phyloP scores from a whole-genome alignment of 768 basidiomycete species.

The Podaxis pistillaris region DNA sequence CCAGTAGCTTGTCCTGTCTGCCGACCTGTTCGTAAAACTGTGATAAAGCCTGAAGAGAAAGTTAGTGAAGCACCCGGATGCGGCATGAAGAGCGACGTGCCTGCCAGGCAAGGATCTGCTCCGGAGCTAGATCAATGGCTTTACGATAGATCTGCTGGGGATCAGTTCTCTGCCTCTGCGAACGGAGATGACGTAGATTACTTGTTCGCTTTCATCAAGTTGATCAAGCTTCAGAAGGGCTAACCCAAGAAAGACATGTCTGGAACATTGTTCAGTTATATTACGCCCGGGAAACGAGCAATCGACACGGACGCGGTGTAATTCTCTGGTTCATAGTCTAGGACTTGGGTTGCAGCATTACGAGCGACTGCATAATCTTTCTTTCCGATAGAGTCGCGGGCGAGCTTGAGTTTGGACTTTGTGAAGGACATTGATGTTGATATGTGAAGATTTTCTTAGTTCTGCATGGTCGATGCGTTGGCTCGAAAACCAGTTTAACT shows the following conservation, averaged over 20 bases:
- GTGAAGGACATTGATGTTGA: constrained; percentile 41
- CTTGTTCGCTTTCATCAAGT: constrained; percentile 78
- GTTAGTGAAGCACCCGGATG: constrained; percentile 9
- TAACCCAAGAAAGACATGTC: constrained; percentile 83
- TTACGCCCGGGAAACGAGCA: background rate
- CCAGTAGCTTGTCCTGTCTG: constrained; percentile 56
- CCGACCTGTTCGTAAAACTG: constrained; percentile 67
- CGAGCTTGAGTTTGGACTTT: constrained; percentile 76
- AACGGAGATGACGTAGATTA: constrained; percentile 36
- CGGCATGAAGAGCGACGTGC: constrained; percentile 36
- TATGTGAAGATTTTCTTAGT: background rate
- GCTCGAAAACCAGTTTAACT: background rate
- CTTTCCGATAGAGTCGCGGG: constrained; percentile 71
- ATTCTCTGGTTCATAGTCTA: constrained; percentile 77
- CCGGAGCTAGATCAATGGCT: constrained; percentile 68
- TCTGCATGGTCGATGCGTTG: background rate
- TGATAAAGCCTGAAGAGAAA: constrained; percentile 57
- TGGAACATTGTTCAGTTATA: constrained; percentile 28
- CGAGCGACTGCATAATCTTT: constrained; percentile 73
- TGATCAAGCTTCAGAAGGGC: constrained; percentile 76
- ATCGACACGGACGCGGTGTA: constrained; percentile 75
- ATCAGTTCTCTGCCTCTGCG: constrained; percentile 16
- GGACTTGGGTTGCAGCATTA: constrained; percentile 60
- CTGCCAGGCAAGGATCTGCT: constrained; percentile 83
- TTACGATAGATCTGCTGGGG: constrained; percentile 66